Percentiles rank a stretch among this genome's conserved stretches.
Conservation (phyloP, 2,329 filamentous ascomycete genomes). For the Penicillium sp. region DNA sequence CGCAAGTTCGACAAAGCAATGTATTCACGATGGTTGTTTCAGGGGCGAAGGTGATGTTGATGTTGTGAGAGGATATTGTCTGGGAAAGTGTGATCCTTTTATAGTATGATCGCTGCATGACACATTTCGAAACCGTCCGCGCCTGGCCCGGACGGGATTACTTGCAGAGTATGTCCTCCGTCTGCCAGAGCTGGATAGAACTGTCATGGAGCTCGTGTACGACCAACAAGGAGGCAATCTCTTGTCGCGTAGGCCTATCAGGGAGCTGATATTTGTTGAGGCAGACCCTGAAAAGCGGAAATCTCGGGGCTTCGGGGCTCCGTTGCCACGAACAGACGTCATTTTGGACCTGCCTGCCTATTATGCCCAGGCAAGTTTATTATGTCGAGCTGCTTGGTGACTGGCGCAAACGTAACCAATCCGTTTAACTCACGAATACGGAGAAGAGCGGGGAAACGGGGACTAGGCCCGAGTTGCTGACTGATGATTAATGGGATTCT, state of each 20-base stretch:
- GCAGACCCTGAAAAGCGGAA: constrained; percentile 13
- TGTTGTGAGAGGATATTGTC: not conserved
- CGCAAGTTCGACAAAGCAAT: not conserved
- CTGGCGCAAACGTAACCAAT: not conserved
- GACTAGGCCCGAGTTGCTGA: constrained; percentile 15
- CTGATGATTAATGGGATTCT: constrained; percentile 17
- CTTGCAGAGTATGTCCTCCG: not conserved
- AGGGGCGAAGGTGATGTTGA: not conserved
- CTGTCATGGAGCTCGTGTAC: not conserved
- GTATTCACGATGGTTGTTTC: not conserved
- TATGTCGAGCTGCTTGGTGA: not conserved
- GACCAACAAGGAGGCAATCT: not conserved
- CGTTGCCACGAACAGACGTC: constrained; percentile 18
- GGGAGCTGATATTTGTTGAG: not conserved
- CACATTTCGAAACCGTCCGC: not conserved
- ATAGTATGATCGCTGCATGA: constrained; percentile 6
- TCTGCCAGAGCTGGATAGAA: not conserved
- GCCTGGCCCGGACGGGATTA: not conserved
- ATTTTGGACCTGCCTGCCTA: constrained; percentile 3
- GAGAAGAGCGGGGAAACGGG: not conserved
- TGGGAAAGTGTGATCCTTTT: constrained; percentile 1
- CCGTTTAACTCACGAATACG: not conserved
- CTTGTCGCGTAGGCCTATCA: constrained; percentile 19
- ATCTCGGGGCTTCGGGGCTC: constrained; percentile 12
- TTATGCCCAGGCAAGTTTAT: not conserved